Conservation (phyloP, 2,329 filamentous ascomycete species). For the Aspergillus versicolor region DNA sequence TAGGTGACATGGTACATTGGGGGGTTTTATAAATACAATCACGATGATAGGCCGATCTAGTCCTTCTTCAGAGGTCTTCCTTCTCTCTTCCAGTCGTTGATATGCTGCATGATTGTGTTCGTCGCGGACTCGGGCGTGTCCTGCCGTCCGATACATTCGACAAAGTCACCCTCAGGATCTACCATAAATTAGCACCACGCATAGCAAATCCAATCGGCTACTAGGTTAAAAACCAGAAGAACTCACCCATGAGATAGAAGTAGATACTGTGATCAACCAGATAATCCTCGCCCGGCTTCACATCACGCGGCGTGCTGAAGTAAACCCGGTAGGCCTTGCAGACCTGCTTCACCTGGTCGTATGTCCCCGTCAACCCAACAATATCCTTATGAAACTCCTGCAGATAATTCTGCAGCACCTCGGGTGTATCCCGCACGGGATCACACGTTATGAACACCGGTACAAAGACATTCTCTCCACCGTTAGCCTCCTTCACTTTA, state of each 20-base stretch:
- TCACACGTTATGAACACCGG: constrained; percentile 96
- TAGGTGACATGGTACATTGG: constrained; percentile 14
- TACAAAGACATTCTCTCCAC: constrained; percentile 52
- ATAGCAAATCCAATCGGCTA: neutral
- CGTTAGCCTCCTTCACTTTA: constrained; percentile 48
- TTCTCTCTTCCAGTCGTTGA: constrained; percentile 70
- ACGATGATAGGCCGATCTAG: neutral
- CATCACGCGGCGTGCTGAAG: constrained; percentile 85
- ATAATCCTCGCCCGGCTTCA: constrained; percentile 93
- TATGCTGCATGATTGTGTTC: constrained; percentile 79
- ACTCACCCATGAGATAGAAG: constrained; percentile 90
- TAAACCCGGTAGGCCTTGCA: constrained; percentile 98
- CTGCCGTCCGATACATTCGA: constrained; percentile 92
- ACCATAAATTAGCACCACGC: neutral
- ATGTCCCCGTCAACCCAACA: constrained; percentile 86
- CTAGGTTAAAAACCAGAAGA: neutral
- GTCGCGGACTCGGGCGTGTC: constrained; percentile 86
- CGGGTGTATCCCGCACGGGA: constrained; percentile 83
- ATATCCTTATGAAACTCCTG: constrained; percentile 86
- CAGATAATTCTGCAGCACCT: constrained; percentile 81
- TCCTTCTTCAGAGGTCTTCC: constrained; percentile 52
- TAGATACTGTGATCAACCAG: constrained; percentile 98
- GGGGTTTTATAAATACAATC: constrained; percentile 27
- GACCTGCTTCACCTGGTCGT: constrained; percentile 87
- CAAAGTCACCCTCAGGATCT: constrained; percentile 96